Evolutionary conservation across 768 basidiomycete species (phyloP), one percentile per base, ranked within the genome.

Genomic region (Ramaria rubella): DNA sequence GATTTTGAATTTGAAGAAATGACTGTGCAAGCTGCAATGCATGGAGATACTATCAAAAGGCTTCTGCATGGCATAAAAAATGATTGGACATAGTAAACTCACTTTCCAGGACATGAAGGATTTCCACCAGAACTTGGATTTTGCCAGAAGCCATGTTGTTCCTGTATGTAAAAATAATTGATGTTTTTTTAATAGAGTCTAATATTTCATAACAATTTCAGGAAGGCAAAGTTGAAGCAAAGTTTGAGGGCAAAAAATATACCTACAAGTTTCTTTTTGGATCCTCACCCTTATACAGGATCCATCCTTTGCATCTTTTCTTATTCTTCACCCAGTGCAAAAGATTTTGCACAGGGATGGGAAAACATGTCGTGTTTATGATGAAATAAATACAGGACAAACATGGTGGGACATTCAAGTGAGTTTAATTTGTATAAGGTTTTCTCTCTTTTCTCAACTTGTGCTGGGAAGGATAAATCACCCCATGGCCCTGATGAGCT

Each of bases 341-440:
- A 69, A 70, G 57, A 62, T 51, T 33, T 62, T 65, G 31, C 68
- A 67, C 43, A 52, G 43, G 0, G 58, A 57, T 1, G 49, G 58
- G 1, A 2, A 46, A 19, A 56, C 59, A 31, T 63, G 66, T 29
- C 61, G 56, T 1, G 38, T 70, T 31, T 52, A 60, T 36, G 65
- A 70, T 52, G 69, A 71, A 27, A 64, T 67, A 23, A 67, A 68
- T 50, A 65, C n/a, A n/a, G n/a, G n/a, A n/a, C n/a, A n/a, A n/a
- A n/a, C n/a, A n/a, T n/a, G n/a, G n/a, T n/a, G n/a, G n/a, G n/a
- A n/a, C n/a, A n/a, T n/a, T n/a, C n/a, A n/a, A n/a, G n/a, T n/a
- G n/a, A n/a, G n/a, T n/a, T n/a, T n/a, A n/a, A n/a, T n/a, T n/a
- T n/a, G n/a, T n/a, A n/a, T n/a, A n/a, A n/a, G n/a, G n/a, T 60